Evolutionary conservation across 164 flowering plant genomes (phyloP), one percentile per base, ranked within the genome.

Genomic region (Malania oleifera): DNA sequence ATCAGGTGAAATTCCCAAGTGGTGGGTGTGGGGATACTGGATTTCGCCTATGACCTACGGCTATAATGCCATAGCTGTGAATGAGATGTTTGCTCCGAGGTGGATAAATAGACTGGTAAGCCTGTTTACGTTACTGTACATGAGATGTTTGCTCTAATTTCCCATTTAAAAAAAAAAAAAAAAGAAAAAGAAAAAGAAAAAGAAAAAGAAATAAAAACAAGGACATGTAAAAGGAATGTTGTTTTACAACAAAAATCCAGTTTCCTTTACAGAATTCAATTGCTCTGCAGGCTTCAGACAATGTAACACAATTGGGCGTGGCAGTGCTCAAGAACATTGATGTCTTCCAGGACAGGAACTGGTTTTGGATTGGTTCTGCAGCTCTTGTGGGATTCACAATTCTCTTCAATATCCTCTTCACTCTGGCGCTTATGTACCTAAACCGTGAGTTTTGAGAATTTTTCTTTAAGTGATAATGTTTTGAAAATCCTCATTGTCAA

Each of bases 21-120:
- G 96, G 98, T 89, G 89, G 91, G 37, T 56, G 9, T 93, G 98
- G 98, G 98, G 80, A 45, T 82, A 79, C 57, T 87, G 95, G 95
- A 17, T 75, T 26, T 87, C 96, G 12, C 98, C 97, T 23, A 7
- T 93, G 62, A 50, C 80, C 5, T 93, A 93, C 56, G 75, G 70
- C 49, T 84, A 59, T 73, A 86, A 82, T 70, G 86, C 96, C 50
- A 14, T 87, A 1, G n/a, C 80, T 0, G 79, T 82, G 12, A 93
- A 86, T 61, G 97, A 93, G 73, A 71, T 93, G 77, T 65, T 63
- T 60, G 84, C 97, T 55, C 80, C 93, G 0, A 82, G 97, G 61
- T 93, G 98, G 98, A 84, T 81, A 87, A 73, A 78, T 74, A 66
- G 70, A 78, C 0, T 26, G 67, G 91, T 83, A 73, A 10, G 61